Conservation (phyloP, 805 yeast genomes). For the Metschnikowia chrysomelidarum region DNA sequence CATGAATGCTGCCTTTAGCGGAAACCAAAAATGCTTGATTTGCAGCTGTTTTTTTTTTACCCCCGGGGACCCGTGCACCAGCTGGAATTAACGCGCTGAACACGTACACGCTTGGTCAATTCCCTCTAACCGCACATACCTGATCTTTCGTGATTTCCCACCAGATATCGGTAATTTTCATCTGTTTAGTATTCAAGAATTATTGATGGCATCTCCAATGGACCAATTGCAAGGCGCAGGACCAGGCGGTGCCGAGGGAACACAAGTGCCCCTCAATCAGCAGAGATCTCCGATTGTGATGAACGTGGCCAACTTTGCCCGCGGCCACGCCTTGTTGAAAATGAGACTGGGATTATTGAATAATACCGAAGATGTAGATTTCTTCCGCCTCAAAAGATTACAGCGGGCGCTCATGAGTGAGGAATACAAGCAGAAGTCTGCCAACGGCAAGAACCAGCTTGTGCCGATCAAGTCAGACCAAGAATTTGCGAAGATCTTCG, state of each 20-base stretch:
- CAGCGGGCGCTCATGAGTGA: slow-evolving; percentile 72
- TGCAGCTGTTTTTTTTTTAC: too few relatives aligned
- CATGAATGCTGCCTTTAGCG: too few relatives aligned
- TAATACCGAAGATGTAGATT: slow-evolving; percentile 66
- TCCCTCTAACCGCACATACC: too few relatives aligned
- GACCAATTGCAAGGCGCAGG: slow-evolving; percentile 8
- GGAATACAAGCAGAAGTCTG: slow-evolving; percentile 57
- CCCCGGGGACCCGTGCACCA: too few relatives aligned
- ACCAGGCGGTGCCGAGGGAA: slow-evolving; percentile 9
- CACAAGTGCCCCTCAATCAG: slow-evolving; percentile 17
- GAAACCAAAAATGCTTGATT: too few relatives aligned
- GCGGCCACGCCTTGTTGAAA: slow-evolving; percentile 66
- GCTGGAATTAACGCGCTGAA: too few relatives aligned
- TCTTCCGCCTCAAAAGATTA: slow-evolving; percentile 85
- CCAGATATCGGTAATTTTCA: too few relatives aligned
- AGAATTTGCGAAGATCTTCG: slow-evolving; percentile 61
- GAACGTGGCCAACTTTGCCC: slow-evolving; percentile 68
- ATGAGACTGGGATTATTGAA: slow-evolving; percentile 79
- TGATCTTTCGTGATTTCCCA: too few relatives aligned
- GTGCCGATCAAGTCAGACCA: slow-evolving; percentile 46
- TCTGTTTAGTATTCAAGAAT: too few relatives aligned
- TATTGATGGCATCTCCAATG: slow-evolving; percentile 14
- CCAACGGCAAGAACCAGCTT: slow-evolving; percentile 43
- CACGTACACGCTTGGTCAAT: too few relatives aligned
- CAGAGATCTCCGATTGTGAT: slow-evolving; percentile 52